These are phyloP conservation scores for Rutidosis leptorrhynchoides DNA, from an alignment of 129 eudicot species.

Conservation along the genomic window DNA sequence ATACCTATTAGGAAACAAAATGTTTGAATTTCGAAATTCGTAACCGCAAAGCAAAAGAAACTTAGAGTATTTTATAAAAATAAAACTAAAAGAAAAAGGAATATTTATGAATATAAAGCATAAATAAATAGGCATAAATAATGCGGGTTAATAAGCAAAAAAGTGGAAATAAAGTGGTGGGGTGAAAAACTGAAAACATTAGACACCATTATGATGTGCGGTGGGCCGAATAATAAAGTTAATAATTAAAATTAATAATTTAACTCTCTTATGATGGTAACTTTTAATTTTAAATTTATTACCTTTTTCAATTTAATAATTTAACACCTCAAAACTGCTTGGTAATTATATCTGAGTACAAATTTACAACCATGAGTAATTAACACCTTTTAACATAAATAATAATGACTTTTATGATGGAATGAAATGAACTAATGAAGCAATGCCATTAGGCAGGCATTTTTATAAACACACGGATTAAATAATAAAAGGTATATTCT, in stretches of 20 bases:
- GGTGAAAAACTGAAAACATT: neutral
- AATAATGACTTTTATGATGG: neutral
- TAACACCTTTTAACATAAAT: neutral
- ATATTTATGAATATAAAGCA: slow-evolving; percentile 6
- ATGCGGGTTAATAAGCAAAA: slow-evolving; percentile 28
- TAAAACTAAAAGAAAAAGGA: slow-evolving; percentile 17
- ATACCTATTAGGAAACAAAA: neutral
- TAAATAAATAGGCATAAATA: neutral
- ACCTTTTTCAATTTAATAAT: neutral
- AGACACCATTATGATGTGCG: slow-evolving; percentile 36
- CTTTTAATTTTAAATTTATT: neutral
- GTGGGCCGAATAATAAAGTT: slow-evolving; percentile 38
- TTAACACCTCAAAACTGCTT: neutral
- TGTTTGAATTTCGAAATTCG: slow-evolving; percentile 25
- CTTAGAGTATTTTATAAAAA: neutral
- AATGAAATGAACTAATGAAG: too few relatives aligned
- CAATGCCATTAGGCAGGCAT: neutral
- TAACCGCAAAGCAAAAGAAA: slow-evolving; percentile 30
- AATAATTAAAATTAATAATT: neutral
- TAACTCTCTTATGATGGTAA: neutral
- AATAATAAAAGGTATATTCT: neutral
- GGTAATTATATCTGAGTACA: neutral
- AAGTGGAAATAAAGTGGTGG: slow-evolving; percentile 16
- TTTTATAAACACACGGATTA: too few relatives aligned
- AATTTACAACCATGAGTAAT: neutral